Evolutionary conservation across 2,329 filamentous ascomycete species (phyloP).

Genomic region (Venturia nashicola): DNA sequence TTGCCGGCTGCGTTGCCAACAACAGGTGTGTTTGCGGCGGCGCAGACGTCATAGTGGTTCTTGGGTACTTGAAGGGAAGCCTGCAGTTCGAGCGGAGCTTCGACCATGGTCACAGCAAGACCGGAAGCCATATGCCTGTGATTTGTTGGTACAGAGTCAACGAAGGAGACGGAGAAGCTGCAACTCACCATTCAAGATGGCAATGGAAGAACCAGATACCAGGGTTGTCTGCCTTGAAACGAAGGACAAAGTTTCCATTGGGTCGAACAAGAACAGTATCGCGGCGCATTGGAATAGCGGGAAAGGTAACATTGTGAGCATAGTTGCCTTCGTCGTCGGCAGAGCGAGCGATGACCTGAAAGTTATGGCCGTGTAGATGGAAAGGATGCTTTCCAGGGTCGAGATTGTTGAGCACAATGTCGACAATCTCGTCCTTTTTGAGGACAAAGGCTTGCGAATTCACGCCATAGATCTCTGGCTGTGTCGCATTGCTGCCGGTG

Average conservation of each 20-base stretch:
- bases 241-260: conserved; percentile 41
- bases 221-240: conserved; percentile 43
- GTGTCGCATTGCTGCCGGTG: conserved; percentile 36
- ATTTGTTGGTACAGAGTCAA: conserved; percentile 3
- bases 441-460: conserved; percentile 51
- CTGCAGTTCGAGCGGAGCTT: conserved; percentile 46
- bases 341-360: conserved; percentile 43
- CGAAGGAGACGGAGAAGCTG: neutral
- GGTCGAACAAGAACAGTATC: conserved; percentile 43
- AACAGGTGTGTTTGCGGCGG: conserved; percentile 36
- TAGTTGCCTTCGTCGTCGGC: conserved; percentile 22
- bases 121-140: conserved; percentile 38
- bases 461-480: conserved; percentile 34
- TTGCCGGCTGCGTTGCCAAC: conserved; percentile 67
- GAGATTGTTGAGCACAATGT: conserved; percentile 66
- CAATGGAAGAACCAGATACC: conserved; percentile 21
- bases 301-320: conserved; percentile 22
- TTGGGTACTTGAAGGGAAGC: conserved; percentile 46
- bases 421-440: conserved; percentile 52
- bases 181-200: conserved; percentile 14
- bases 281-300: conserved; percentile 33
- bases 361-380: conserved; percentile 65
- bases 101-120: conserved; percentile 39
- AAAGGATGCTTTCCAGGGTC: conserved; percentile 61
- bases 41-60: conserved; percentile 49